phyloP scores from a whole-genome alignment of 192 early-diverging fungal species.

The Cladochytrium replicatum region DNA sequence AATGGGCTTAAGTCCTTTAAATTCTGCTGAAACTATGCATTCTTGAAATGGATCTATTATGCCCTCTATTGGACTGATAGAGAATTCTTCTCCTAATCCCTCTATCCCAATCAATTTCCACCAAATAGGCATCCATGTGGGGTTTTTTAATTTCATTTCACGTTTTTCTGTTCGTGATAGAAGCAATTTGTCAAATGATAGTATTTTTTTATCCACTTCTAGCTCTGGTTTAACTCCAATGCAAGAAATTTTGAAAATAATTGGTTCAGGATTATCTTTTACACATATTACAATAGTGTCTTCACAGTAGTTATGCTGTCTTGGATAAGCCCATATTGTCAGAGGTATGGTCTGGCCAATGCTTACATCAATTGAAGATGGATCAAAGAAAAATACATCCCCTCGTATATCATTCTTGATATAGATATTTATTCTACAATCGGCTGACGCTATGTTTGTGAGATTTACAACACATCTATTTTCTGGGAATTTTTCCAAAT shows the following conservation, averaged over 20 bases:
- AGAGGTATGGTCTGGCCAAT: constrained; percentile 34
- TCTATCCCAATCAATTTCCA: constrained; percentile 50
- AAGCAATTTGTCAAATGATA: constrained; percentile 55
- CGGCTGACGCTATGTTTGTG: constrained; percentile 29
- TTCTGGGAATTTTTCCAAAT: constrained; percentile 45
- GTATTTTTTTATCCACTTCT: constrained; percentile 46
- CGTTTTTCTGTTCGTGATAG: constrained; percentile 39
- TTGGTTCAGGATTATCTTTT: constrained; percentile 60
- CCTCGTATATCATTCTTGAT: constrained; percentile 41
- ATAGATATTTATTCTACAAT: constrained; percentile 37
- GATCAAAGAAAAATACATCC: constrained; percentile 54
- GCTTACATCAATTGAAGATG: constrained; percentile 29
- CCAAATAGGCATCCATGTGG: constrained; percentile 34
- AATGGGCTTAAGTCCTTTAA: constrained; percentile 39
- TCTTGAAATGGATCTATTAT: constrained; percentile 35
- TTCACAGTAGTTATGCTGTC: constrained; percentile 31
- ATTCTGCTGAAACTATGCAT: constrained; percentile 39
- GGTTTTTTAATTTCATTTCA: constrained; percentile 46
- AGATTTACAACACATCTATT: constrained; percentile 40
- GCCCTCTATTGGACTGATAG: constrained; percentile 41
- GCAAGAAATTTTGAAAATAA: constrained; percentile 43
- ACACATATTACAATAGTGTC: constrained; percentile 43
- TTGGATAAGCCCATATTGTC: constrained; percentile 45
- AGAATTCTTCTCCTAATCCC: constrained; percentile 48
- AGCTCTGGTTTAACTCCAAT: constrained; percentile 50